Conservation (phyloP, 208 protist genomes). For the Leishmania turanica region DNA sequence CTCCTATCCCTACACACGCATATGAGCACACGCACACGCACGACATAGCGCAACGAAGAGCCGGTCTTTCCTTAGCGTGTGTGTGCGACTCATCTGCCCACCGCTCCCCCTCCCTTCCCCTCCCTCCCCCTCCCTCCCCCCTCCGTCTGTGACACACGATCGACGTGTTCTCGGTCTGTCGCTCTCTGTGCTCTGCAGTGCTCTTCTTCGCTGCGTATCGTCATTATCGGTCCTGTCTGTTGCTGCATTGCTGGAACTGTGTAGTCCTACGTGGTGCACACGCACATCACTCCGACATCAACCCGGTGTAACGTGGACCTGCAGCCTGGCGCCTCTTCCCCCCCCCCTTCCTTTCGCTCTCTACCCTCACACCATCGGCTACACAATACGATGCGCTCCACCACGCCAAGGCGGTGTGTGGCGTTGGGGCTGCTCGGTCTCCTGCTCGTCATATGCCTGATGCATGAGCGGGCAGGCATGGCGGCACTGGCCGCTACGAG, state of each 20-base stretch:
- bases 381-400: not conserved
- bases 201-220: slow-evolving; percentile 10
- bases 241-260: slow-evolving; percentile 9
- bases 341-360: not conserved
- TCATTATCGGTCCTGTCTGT: not conserved
- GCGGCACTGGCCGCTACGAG: slow-evolving; percentile 13
- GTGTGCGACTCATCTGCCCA: not conserved
- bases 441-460: slow-evolving; percentile 19
- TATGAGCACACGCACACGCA: not conserved
- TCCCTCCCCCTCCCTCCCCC: too few relatives aligned
- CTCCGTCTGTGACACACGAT: not conserved
- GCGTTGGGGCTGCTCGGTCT: slow-evolving; percentile 22
- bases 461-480: slow-evolving; percentile 9
- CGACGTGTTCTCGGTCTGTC: not conserved
- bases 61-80: not conserved
- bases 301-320: not conserved
- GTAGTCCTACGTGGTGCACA: not conserved
- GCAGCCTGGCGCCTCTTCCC: not conserved
- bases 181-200: slow-evolving; percentile 13
- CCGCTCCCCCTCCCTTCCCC: not conserved
- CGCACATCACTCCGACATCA: not conserved
- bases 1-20: not conserved
- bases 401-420: not conserved
- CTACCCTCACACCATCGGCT: not conserved
- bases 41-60: not conserved